Base-by-base conservation (phyloP, 2,329 filamentous ascomycete genomes). In the Xylariaceae sp. region DNA sequence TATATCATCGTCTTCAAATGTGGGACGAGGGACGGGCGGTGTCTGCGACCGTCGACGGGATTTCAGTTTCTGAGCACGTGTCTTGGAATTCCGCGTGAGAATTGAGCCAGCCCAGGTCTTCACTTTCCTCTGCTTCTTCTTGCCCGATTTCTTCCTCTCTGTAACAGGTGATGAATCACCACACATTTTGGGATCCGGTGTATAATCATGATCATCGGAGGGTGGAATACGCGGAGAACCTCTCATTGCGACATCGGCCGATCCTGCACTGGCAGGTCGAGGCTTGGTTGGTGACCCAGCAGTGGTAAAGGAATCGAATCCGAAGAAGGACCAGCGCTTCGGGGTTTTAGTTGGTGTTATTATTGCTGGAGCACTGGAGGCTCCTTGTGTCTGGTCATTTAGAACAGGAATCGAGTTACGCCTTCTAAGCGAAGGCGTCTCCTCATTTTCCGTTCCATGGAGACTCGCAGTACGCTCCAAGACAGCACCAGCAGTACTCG, bases 101-200 rank as follows among this genome's bases (percentile, higher is more conserved):
- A 85, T 82, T 2, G 78, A 76, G 21, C 79, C 81, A 13, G 78
- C 77, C 80, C 81, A 84, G 3, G 73, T 74, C 55, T 85, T 88
- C 42, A 90, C 85, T 59, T 85, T 85, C 64, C 86, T 88, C 56
- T 81, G 74, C 46, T 76, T 76, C 27, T 55, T 66, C 36, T 67
- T 68, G 39, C 62, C 59, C 21, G 62, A 55, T 32, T 61, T 62
- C 50, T 63, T 67, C 13, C 45, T 54, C 16, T 32, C 49, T 9
- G 36, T 44, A 19, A 42, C 13, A 8, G 50, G 49, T 6, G 43
- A 41, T 5, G 52, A 54, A 2, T 46, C 33, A 1, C 42, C 51
- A 19, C 53, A 12, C 40, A 30, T 12, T 41, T 48, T 3, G n/a
- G n/a, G n/a, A n/a, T n/a, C n/a, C n/a, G 61, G 59, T 11, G 55